Conservation (phyloP, 805 yeast species). For the Candida argentea region DNA sequence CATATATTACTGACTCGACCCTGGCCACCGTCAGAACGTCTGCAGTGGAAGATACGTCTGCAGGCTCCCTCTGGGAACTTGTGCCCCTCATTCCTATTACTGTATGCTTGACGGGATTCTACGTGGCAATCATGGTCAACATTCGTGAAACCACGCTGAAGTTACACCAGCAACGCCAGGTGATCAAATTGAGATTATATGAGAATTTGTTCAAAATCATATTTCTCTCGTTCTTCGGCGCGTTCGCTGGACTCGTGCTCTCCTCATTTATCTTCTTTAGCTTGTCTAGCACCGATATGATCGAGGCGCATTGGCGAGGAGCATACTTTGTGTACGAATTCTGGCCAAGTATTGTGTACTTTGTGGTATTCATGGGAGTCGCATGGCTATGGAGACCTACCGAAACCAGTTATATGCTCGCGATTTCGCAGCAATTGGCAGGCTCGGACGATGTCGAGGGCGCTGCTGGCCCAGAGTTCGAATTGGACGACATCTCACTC, state of each 20-base stretch:
- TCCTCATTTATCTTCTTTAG: conserved; percentile 64
- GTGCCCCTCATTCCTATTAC: conserved; percentile 64
- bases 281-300: conserved; percentile 63
- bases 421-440: conserved; percentile 88
- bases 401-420: conserved; percentile 86
- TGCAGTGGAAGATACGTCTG: conserved; percentile 23
- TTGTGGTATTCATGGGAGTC: conserved; percentile 69
- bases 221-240: conserved; percentile 56
- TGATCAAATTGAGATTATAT: conserved; percentile 84
- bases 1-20: conserved; percentile 17
- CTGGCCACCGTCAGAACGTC: conserved; percentile 18
- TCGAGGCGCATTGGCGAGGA: conserved; percentile 87
- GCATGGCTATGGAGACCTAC: conserved; percentile 98
- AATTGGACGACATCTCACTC: conserved; percentile 47
- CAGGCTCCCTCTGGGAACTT: conserved; percentile 43
- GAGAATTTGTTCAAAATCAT: conserved; percentile 66
- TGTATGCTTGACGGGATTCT: conserved; percentile 59
- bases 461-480: conserved; percentile 38
- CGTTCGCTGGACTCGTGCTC: conserved; percentile 61
- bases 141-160: conserved; percentile 65
- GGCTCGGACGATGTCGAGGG: conserved; percentile 38
- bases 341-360: conserved; percentile 90
- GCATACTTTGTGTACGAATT: conserved; percentile 84
- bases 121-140: conserved; percentile 63
- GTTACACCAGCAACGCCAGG: conserved; percentile 77